Base-by-base conservation (phyloP, 2,329 filamentous ascomycete genomes). In the Pseudogymnoascus verrucosus region DNA sequence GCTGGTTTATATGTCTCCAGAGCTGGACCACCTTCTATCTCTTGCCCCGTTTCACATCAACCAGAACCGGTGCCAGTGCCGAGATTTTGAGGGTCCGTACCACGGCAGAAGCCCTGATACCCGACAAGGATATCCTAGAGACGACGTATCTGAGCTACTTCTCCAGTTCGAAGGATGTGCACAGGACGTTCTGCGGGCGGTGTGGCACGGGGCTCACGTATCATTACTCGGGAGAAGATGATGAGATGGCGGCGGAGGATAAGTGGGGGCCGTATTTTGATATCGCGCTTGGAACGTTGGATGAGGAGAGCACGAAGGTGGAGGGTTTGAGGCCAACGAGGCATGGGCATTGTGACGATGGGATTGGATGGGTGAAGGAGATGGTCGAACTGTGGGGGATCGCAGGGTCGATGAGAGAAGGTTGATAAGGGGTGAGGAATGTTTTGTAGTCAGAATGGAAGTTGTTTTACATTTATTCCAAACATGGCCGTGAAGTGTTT, bases 201-300 rank as follows among this genome's bases (percentile, higher is more conserved):
- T 73, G 71, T 63, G 71, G 71, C 0, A 73, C 71, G 3, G 67
- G 68, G 64, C 60, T 73, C 21, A 69, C 68, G 1, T 71, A 62
- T 59, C 66, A 65, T 26, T 68, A 67, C 62, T 59, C 67, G 62
- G 51, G 66, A 59, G 39, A 36, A 28, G 36, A 65, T 64, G 26
- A 63, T 65, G 23, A 64, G 21, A 28, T 54, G 16, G 11, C 26
- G n/a, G 42, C 12, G 21, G 34, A 11, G 14, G 61, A 39, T 11
- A 16, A 42, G 2, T 63, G 54, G 62, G 63, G 62, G 1, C 61
- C 60, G 16, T 60, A 62, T 37, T 65, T 70, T 57, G 71, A 72
- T 63, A 51, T 73, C 39, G 66, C 67, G 4, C 61, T 69, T 12
- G 70, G 70, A 16, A 72, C 68, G 16, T 63, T 72, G 26, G 70